These are phyloP conservation scores for Suillus subaureus DNA, from an alignment of 768 basidiomycete genomes.

Conservation along the genomic window DNA sequence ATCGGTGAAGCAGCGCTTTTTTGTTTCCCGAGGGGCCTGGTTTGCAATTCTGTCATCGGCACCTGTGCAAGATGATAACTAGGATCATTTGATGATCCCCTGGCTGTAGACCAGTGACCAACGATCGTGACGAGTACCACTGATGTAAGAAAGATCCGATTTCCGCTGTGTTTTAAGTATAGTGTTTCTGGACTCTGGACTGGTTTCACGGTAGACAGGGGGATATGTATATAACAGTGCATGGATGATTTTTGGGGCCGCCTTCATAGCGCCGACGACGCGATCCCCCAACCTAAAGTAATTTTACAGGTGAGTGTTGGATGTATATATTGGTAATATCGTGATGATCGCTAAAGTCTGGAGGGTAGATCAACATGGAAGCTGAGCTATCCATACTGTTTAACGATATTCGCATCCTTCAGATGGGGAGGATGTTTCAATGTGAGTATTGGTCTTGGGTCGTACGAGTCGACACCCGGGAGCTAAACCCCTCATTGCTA, in stretches of 20 bases:
- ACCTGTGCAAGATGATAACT: background rate
- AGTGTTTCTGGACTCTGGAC: background rate
- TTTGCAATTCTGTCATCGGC: background rate
- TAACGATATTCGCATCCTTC: conserved; percentile 11
- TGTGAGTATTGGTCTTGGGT: conserved; percentile 1
- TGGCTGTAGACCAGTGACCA: background rate
- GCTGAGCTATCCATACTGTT: conserved; percentile 6
- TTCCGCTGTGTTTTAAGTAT: too few species aligned
- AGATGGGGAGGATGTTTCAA: conserved; percentile 10
- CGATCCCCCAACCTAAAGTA: background rate
- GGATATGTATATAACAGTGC: conserved; percentile 2
- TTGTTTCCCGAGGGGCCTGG: background rate
- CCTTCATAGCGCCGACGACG: background rate
- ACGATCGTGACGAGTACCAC: background rate
- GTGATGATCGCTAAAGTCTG: background rate
- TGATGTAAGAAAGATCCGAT: background rate
- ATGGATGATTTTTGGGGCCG: background rate
- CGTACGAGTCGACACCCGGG: background rate
- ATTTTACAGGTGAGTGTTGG: background rate
- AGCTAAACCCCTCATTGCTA: conserved; percentile 1
- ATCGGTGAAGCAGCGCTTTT: background rate
- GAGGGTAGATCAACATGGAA: conserved; percentile 7
- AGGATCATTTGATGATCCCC: background rate
- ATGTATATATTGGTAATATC: background rate
- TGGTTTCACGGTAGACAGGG: background rate